Evolutionary conservation across 2,329 filamentous ascomycete genomes (phyloP), one percentile per base, ranked within the genome.

Genomic region (Scytalidium lignicola): DNA sequence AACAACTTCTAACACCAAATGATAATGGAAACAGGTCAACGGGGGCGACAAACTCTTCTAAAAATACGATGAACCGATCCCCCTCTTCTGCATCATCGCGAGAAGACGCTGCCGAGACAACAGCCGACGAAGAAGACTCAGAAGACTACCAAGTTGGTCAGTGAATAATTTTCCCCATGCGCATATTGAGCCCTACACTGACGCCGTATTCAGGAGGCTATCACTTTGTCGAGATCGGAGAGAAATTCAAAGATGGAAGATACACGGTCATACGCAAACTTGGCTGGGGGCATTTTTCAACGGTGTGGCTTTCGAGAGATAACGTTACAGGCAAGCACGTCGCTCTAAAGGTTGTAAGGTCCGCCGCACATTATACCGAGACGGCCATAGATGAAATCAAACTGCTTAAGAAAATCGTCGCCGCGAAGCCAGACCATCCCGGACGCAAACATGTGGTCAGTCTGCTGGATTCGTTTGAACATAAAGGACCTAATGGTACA

Each of bases 311-410:
- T 43, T 85, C 82, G 55, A 73, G 87, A 68, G 92, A 97, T 73
- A 96, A 95, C 63, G 82, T 77, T 51, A 91, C 84, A 51, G 85
- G 85, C 65, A 96, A 95, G 73, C 93, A 99, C 69, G 93, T 99
- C 63, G 93, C 93, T 49, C 80, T 99, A 61, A 99, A 99, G 73
- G 92, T 99, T 53, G 93, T 99, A 55, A 89, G 93, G 61, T 97
- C 92, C 29, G 93, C 93, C 51, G 91, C 92, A 52, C 93, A 99
- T 75, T 99, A 99, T 72, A 97, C 93, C 59, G 93, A 99, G 74
- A 99, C 93, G 51, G 93, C 93, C 60, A 86, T 97, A 73, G 93
- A 99, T 70, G 93, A 99, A 74, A 97, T 99, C 74, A 97, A 97
- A 73, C 78, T 99, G 45, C 85, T 99, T 60, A 95, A 96, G 68